Evolutionary conservation across 73 alveolate species (phyloP).

Genomic region (Effrenium voratum): DNA sequence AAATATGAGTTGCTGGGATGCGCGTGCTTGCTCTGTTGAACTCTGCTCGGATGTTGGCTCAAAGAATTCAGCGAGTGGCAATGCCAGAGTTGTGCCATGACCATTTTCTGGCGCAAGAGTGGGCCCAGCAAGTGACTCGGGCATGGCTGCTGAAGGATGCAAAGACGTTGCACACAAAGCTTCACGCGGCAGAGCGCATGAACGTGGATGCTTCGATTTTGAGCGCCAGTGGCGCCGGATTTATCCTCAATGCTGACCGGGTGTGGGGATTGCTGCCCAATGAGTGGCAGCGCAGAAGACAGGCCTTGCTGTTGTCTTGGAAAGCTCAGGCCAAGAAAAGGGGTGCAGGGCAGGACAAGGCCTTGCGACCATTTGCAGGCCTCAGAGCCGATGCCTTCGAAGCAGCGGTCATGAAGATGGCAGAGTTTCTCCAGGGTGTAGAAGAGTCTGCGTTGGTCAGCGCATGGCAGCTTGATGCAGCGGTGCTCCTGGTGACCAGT

Average conservation of each 20-base stretch:
- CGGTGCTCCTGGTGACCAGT: background rate
- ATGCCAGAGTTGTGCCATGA: too few relatives aligned
- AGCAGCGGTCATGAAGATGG: background rate
- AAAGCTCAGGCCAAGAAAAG: background rate
- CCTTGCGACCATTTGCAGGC: slow-evolving; percentile 24
- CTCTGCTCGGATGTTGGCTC: too few relatives aligned
- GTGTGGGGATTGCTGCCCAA: background rate
- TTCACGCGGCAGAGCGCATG: background rate
- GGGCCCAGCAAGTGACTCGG: background rate
- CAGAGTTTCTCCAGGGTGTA: background rate
- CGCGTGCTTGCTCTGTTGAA: too few relatives aligned
- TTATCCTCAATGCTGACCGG: background rate
- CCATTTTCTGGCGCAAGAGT: background rate
- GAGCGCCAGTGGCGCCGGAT: background rate
- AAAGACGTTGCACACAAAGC: background rate
- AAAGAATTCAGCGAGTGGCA: too few relatives aligned
- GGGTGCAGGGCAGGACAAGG: background rate
- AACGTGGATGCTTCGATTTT: background rate
- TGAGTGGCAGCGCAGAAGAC: background rate
- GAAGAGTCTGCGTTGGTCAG: background rate
- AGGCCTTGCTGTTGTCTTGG: background rate
- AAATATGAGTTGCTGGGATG: too few relatives aligned
- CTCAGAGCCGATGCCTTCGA: background rate
- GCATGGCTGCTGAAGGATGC: background rate
- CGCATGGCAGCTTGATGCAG: slow-evolving; percentile 25